A percentile compares a stretch with the other conserved stretches of the same genome.
These are phyloP conservation scores for Lachnellula occidentalis DNA, from an alignment of 2,329 filamentous ascomycete species.

Conservation along the genomic window DNA sequence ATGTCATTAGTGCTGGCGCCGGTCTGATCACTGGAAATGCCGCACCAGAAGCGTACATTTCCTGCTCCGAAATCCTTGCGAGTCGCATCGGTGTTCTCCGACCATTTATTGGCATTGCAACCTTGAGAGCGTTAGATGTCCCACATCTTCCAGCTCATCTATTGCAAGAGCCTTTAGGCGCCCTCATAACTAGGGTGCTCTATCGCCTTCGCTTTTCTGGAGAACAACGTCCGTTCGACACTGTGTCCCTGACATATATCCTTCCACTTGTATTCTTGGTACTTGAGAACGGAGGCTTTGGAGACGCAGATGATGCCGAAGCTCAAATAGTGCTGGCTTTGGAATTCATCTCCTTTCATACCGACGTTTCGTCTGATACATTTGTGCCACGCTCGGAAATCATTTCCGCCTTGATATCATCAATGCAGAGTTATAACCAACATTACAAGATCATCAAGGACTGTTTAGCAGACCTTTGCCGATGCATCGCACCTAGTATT, in stretches of 20 bases:
- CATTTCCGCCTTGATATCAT: constrained; percentile 63
- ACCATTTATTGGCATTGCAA: constrained; percentile 82
- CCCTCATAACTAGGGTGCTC: constrained; percentile 79
- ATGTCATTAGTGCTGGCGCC: constrained; percentile 73
- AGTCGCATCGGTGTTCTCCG: constrained; percentile 69
- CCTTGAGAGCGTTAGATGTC: constrained; percentile 71
- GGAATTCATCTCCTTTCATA: constrained; percentile 86
- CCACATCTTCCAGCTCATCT: constrained; percentile 67
- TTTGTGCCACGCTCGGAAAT: constrained; percentile 72
- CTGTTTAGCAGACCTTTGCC: constrained; percentile 79
- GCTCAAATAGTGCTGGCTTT: constrained; percentile 84
- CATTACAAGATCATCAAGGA: constrained; percentile 96
- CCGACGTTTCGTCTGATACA: constrained; percentile 68
- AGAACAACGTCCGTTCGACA: constrained; percentile 91
- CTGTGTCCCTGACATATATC: constrained; percentile 80
- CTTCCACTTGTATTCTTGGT: constrained; percentile 77
- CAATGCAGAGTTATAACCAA: constrained; percentile 84
- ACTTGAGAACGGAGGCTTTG: constrained; percentile 73
- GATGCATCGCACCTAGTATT: constrained; percentile 80
- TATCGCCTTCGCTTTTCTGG: constrained; percentile 86
- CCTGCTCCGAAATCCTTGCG: constrained; percentile 71
- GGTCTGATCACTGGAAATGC: constrained; percentile 75
- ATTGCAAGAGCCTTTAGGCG: constrained; percentile 73
- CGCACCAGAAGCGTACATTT: constrained; percentile 72
- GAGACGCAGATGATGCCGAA: constrained; percentile 72